Conservation (phyloP, 305 asterid genomes). For the Solanum hybrid region DNA sequence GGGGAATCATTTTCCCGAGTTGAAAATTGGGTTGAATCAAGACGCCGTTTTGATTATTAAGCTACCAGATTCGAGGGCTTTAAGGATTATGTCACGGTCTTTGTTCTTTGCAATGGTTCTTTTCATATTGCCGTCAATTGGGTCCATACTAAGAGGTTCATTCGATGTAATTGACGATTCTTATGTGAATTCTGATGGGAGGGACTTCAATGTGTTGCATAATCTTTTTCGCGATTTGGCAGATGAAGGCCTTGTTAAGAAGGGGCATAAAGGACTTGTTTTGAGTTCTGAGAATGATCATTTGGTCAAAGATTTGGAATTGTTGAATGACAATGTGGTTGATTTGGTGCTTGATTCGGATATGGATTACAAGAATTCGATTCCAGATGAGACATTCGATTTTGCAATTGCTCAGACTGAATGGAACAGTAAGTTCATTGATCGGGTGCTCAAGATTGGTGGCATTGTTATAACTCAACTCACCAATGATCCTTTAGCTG, state of each 20-base stretch:
- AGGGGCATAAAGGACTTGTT: constrained; percentile 49
- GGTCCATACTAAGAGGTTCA: constrained; percentile 25
- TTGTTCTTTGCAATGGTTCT: constrained; percentile 46
- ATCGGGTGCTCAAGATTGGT: constrained; percentile 30
- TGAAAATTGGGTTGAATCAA: constrained; percentile 22
- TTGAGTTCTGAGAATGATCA: constrained; percentile 22
- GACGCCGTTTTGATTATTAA: constrained; percentile 32
- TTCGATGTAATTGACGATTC: constrained; percentile 1
- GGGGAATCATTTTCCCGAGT: constrained; percentile 6
- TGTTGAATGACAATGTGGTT: constrained; percentile 26
- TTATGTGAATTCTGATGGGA: not conserved
- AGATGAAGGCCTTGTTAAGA: constrained; percentile 55
- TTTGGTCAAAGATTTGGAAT: constrained; percentile 16
- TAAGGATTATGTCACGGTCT: constrained; percentile 46
- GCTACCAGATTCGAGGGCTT: constrained; percentile 42
- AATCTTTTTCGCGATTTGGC: constrained; percentile 41
- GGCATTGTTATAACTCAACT: constrained; percentile 47
- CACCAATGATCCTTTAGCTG: constrained; percentile 26
- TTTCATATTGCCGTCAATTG: constrained; percentile 25
- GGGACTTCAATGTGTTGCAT: constrained; percentile 27
- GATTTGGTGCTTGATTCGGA: constrained; percentile 28
- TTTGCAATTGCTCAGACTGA: constrained; percentile 29
- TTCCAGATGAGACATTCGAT: constrained; percentile 36
- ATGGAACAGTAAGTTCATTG: constrained; percentile 14
- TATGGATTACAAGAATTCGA: constrained; percentile 5